Conservation (phyloP, 352 stramenopile species). For the Phytophthora brassicae region DNA sequence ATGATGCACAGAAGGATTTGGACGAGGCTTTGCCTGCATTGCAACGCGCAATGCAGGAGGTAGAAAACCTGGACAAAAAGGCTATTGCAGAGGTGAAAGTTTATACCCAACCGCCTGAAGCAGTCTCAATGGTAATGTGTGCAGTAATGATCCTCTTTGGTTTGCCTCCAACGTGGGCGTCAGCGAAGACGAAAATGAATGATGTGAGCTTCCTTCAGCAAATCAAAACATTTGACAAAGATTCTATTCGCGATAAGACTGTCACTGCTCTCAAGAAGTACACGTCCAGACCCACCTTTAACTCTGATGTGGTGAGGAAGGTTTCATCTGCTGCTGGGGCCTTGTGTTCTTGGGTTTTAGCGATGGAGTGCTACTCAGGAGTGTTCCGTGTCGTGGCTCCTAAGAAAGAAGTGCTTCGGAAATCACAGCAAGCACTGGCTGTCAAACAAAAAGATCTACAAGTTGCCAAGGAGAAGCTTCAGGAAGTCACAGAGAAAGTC, state of each 20-base stretch:
- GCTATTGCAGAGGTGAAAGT: constrained; percentile 95
- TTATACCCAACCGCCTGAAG: constrained; percentile 91
- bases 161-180: constrained; percentile 90
- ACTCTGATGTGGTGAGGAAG: constrained; percentile 90
- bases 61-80: constrained; percentile 96
- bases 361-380: constrained; percentile 90
- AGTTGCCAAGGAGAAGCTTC: constrained; percentile 87
- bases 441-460: constrained; percentile 90
- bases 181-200: constrained; percentile 93
- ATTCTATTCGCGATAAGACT: constrained; percentile 92
- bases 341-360: constrained; percentile 91
- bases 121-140: constrained; percentile 93
- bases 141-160: constrained; percentile 97
- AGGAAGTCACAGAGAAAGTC: constrained; percentile 92
- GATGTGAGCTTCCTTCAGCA: constrained; percentile 93
- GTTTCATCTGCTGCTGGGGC: constrained; percentile 87
- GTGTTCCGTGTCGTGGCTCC: constrained; percentile 89
- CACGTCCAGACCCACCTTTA: constrained; percentile 82
- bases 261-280: constrained; percentile 96
- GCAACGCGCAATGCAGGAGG: constrained; percentile 91
- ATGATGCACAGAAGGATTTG: constrained; percentile 95
- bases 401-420: constrained; percentile 89
- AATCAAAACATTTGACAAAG: constrained; percentile 96
- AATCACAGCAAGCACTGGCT: constrained; percentile 81
- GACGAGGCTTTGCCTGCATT: constrained; percentile 93